Base-by-base conservation (phyloP, 108 stramenopile species). In the Asterionellopsis glacialis region DNA sequence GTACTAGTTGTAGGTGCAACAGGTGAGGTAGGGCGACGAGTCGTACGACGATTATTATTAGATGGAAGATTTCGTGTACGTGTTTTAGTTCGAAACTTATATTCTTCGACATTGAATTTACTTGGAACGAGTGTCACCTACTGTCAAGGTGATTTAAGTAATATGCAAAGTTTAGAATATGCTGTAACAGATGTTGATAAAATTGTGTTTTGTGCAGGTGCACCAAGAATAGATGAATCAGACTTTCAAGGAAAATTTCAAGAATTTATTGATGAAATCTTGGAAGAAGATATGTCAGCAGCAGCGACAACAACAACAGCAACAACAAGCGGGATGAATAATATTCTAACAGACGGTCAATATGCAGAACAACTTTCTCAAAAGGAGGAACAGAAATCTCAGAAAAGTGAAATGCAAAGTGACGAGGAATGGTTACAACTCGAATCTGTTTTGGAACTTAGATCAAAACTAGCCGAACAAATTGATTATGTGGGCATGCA, bases 111-210 rank as follows among this genome's bases (percentile, higher is more conserved):
- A 5, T 57, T 96, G 47, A 88, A 94, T 52, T 64, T 90, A 51
- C 63, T 94, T 59, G 93, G 93, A 1, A 91, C 91, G 0, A 91
- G 91, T 41, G 95, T 94, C 0, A 88, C 81, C 11, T 96, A 94
- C 69, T 89, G 91, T 65, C 87, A 93, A 61, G 95, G 95, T 6
- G 93, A 94, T 65, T 72, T 96, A 49, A 42, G 55, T 11, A 82
- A 94, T 66, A 70, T 88, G 57, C 87, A 90, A 59, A 90, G 88
- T 72, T 73, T 95, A 49, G 92, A 91, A 52, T 93, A 93, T 63
- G 90, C 94, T 0, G 70, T 95, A 28, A 92, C 92, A 18, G 94
- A 93, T 69, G 86, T 93, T 0, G 94, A 95, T 69, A 95, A 95
- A 61, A 91, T 93, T 63, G 78, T 87, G 23, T 88, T 79, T 78